Conservation (phyloP, 257 asterid genomes). For the Voacanga thouarsii region DNA sequence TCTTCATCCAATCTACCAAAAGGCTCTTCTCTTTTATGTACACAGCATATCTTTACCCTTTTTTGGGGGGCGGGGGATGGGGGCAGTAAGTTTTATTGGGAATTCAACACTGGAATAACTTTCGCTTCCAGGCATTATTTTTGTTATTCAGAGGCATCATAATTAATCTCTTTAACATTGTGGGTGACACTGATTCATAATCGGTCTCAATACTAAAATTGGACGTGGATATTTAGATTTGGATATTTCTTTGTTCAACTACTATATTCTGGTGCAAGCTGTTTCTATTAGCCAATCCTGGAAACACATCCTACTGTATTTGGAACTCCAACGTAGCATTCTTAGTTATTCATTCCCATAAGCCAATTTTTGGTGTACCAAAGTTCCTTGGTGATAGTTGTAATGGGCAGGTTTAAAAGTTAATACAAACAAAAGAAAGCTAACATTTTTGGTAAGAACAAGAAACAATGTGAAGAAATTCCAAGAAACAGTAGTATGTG, state of each 20-base stretch:
- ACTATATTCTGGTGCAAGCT: background rate
- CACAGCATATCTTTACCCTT: background rate
- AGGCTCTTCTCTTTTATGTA: background rate
- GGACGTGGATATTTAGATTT: background rate
- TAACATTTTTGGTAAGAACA: too few relatives aligned
- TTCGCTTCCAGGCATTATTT: background rate
- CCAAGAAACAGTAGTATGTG: background rate
- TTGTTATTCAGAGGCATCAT: background rate
- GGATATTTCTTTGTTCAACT: background rate
- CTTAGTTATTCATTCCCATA: background rate
- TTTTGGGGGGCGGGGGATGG: background rate
- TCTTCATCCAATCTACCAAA: slow-evolving; percentile 15
- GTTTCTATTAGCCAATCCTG: background rate
- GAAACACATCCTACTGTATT: background rate
- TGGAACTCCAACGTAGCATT: background rate
- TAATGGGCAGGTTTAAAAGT: background rate
- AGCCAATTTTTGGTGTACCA: background rate
- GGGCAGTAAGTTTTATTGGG: background rate
- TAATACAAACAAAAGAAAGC: background rate
- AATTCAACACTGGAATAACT: background rate
- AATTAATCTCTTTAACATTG: too few relatives aligned
- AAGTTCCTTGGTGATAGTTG: background rate
- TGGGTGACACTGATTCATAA: background rate
- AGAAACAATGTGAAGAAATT: background rate
- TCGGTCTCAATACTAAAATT: background rate